Evolutionary conservation across 768 basidiomycete genomes (phyloP), one percentile per base, ranked within the genome.

Genomic region (Hericium coralloides): DNA sequence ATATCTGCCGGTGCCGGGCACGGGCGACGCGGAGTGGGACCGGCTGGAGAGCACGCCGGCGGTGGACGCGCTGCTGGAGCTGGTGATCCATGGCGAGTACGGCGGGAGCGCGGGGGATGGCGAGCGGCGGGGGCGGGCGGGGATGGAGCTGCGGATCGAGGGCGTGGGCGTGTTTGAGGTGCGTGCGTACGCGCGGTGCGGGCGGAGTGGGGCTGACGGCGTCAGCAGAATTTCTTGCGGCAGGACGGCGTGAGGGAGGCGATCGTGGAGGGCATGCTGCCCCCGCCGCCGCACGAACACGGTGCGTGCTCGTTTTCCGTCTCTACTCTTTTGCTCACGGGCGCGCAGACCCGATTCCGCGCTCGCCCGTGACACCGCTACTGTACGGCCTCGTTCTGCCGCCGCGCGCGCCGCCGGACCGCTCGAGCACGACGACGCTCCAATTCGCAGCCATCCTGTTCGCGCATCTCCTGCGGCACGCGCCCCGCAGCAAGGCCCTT

Each of bases 21-120:
- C 95, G 55, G 80, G 89, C 59, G 92, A 92, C 8, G 93, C 95
- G 70, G 92, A 95, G 66, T 93, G 91, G 91, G 91, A 95, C 68
- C 80, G 93, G 20, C 69, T 95, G 22, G 89, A 93, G 58, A 76
- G 83, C 4, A 80, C 87, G 15, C 85, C 90, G 3, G 89, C 90
- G 0, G 78, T 95, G 5, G 88, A 94, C 58, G 88, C 82, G 0
- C 78, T 97, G 12, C 82, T 95, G 0, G 86, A 90, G 59, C 78
- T 92, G 15, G 83, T 84, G 12, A 73, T 98, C 39, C 86, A 95
- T 56, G 95, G 95, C 1, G 95, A 97, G 72, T 89, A 91, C 67
- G 83, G 87, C 63, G 83, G 86, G 20, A 61, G 76, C 53, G 26
- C 26, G 4, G 39, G 14, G 7, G 80, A 82, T 57, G 75, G 79